Evolutionary conservation across 495 filamentous ascomycete genomes (phyloP).

Genomic region (Penicillium flavigenum): DNA sequence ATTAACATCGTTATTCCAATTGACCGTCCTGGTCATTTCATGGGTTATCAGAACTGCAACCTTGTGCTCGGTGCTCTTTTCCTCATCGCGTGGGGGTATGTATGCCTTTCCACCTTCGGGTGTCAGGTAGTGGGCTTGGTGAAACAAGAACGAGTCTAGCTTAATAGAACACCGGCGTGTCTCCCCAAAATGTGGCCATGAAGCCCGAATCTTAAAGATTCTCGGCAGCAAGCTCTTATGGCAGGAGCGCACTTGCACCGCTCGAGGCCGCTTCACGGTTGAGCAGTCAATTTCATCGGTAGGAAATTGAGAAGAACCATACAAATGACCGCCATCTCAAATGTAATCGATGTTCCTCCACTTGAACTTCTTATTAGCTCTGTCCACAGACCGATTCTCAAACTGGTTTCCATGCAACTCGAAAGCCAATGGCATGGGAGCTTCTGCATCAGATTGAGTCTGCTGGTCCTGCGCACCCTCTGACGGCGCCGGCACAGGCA

Average conservation of each 20-base stretch:
- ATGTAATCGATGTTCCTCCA: slow-evolving; percentile 66
- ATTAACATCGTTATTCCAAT: background rate
- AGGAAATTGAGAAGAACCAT: background rate
- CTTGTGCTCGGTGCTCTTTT: background rate
- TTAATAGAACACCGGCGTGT: background rate
- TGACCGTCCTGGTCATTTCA: background rate
- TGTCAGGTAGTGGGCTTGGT: background rate
- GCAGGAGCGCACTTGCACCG: background rate
- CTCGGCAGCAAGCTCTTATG: background rate
- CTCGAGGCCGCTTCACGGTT: background rate
- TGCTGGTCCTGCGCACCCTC: slow-evolving; percentile 16
- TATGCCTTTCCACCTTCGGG: background rate
- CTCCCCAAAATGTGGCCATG: background rate
- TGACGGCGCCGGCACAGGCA: slow-evolving; percentile 49
- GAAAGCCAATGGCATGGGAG: slow-evolving; percentile 59
- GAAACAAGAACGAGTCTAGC: background rate
- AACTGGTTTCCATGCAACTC: slow-evolving; percentile 89
- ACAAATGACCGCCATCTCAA: slow-evolving; percentile 33
- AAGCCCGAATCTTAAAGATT: background rate
- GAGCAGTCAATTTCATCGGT: background rate
- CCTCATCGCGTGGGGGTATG: background rate
- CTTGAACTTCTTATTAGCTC: slow-evolving; percentile 91
- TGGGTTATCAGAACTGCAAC: background rate
- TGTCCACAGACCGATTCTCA: slow-evolving; percentile 74
- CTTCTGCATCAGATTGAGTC: background rate